Conservation (phyloP, 305 asterid genomes). For the Fraxinus nigra region DNA sequence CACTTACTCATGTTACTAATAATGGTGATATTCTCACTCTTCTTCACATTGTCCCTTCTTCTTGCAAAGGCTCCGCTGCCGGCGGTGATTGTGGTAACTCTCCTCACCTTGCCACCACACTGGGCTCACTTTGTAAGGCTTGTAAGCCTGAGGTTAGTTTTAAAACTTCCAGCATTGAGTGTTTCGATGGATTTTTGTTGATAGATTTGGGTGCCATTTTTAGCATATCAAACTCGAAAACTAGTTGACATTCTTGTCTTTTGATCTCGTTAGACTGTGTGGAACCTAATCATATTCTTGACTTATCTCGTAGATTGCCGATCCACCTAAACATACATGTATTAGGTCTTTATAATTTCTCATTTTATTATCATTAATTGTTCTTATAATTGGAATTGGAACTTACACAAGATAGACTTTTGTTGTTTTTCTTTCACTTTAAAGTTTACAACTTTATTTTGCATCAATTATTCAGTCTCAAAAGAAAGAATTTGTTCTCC, state of each 20-base stretch:
- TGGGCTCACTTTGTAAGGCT: conserved; percentile 82
- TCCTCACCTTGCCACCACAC: conserved; percentile 59
- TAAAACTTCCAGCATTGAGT: not conserved
- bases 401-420: not conserved
- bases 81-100: conserved; percentile 10
- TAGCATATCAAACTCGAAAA: not conserved
- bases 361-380: not conserved
- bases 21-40: conserved; percentile 79
- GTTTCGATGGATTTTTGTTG: not conserved
- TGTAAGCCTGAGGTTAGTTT: conserved; percentile 72
- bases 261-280: not conserved
- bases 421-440: not conserved
- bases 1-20: conserved; percentile 75
- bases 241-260: not conserved
- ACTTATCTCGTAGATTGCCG: not conserved
- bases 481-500: not conserved
- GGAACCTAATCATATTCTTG: not conserved
- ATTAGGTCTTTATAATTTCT: not conserved
- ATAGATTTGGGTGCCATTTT: not conserved
- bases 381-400: not conserved
- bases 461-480: not conserved
- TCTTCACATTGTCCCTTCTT: conserved; percentile 55
- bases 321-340: not conserved
- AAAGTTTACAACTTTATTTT: not conserved
- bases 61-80: conserved; percentile 26